Conservation (phyloP, 2,329 filamentous ascomycete genomes). For the Fusarium vanettenii region DNA sequence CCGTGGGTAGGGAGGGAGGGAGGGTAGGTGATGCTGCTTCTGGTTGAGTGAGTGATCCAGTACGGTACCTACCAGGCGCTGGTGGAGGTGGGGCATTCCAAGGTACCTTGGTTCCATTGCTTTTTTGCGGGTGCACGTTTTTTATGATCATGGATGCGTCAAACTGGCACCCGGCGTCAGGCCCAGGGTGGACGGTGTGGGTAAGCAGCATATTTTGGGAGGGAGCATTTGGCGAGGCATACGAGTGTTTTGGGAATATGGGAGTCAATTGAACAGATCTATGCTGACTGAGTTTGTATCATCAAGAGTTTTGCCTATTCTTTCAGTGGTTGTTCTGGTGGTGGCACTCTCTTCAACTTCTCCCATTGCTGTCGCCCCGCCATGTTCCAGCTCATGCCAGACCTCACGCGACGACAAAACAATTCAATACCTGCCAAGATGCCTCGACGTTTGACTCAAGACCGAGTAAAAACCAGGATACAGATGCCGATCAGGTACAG, state of each 20-base stretch:
- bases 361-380: background rate
- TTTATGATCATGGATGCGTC: slow-evolving; percentile 21
- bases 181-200: slow-evolving; percentile 12
- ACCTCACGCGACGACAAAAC: slow-evolving; percentile 26
- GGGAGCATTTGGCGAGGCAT: slow-evolving; percentile 9
- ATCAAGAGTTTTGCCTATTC: background rate
- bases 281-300: background rate
- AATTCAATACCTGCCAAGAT: slow-evolving; percentile 35
- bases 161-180: slow-evolving; percentile 37
- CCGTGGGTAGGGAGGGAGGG: background rate
- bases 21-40: slow-evolving; percentile 15
- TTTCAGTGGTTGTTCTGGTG: background rate
- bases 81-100: slow-evolving; percentile 30
- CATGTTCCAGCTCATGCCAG: slow-evolving; percentile 11
- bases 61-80: background rate
- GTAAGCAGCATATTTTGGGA: slow-evolving; percentile 6
- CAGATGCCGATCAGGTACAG: slow-evolving; percentile 42
- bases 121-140: slow-evolving; percentile 17
- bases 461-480: slow-evolving; percentile 18
- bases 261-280: background rate
- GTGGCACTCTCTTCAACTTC: background rate
- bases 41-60: slow-evolving; percentile 17
- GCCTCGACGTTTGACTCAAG: slow-evolving; percentile 7
- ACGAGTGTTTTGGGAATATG: background rate
- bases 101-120: slow-evolving; percentile 24